Base-by-base conservation (phyloP, 2,329 filamentous ascomycete genomes). In the Pseudogymnoascus sp. region DNA sequence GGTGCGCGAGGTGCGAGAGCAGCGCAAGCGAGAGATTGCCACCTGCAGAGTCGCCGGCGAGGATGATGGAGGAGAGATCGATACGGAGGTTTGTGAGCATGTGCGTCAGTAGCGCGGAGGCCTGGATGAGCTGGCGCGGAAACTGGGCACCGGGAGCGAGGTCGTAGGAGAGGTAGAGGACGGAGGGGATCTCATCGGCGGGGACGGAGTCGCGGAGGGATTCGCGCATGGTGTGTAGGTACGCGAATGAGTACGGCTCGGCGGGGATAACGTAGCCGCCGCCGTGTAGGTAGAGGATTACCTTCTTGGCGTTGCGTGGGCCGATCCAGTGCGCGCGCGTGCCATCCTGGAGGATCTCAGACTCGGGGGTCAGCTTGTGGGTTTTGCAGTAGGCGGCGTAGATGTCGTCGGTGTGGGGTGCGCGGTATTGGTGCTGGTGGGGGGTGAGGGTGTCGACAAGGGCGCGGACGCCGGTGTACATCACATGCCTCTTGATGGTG, bases 261-360 rank as follows among this genome's bases (percentile, higher is more conserved):
- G 74, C 75, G 2, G 81, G 74, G 6, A 81, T 61, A 2, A 75
- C 75, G 65, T 82, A 85, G 4, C 82, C 82, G 45, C 82, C 82
- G 13, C 79, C 77, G 63, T 80, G 77, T 59, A 76, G 75, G 64
- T 76, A 79, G 1, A 79, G 64, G 7, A 79, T 67, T 2, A 76
- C 61, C 39, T 76, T 76, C 41, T 74, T 68, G 0, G 73, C 68
- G 10, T 63, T 65, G 41, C 67, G 69, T 21, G 67, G 62, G 5
- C 78, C 77, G 3, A 80, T 67, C 77, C 77, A 79, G 63, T 77
- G 74, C 0, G 76, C 73, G 60, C 74, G 71, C 9, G 73, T 69
- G 6, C 77, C 77, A 57, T 74, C 71, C 41, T 62, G 61, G 2
- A 71, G 62, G 3, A 66, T 62, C 59, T 67, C 65, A 19, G 63